Evolutionary conservation across 768 basidiomycete genomes (phyloP), one percentile per base, ranked within the genome.

Genomic region (Gautieria morchelliformis): DNA sequence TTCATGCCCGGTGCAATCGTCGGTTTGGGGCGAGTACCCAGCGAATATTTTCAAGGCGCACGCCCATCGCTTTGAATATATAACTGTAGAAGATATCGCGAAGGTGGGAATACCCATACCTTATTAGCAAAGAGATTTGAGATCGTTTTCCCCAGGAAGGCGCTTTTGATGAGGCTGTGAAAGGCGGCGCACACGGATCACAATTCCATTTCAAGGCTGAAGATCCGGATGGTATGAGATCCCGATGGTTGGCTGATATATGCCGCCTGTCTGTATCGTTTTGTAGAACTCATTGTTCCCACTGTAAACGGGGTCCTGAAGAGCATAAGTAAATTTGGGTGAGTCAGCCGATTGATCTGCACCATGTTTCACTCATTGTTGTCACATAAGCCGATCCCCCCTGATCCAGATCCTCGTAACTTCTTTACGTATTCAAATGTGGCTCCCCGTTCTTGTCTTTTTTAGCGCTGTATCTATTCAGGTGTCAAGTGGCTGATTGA

Each of bases 141-240:
- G 20, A 15, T 12, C 24, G 33, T 37, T 46, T 46, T 27, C 3
- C 4, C 2, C 17, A 33, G 32, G 73, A 71, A 37, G 64, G 71
- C 47, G 74, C 73, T 0, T 78, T 82, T 56, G 74, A 79, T 50
- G 74, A 77, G 32, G 77, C 74, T 1, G 72, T 82, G 53, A 72
- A 77, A 62, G 78, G 74, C 4, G 75, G 68, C 73, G 3, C 79
- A 80, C 63, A 68, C 71, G 78, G 76, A 4, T 70, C 74, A 12
- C 72, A 73, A 0, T 65, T 74, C 56, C 63, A 64, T 45, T 54
- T 67, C 48, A 57, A 53, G 15, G 62, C 59, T 3, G 53, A 61
- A 2, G 56, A 67, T 24, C 61, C 61, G 6, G 20, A 58, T 15
- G 50, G 54, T 62, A 37, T 20, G 42, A 52, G 5, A 49, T 14